Base-by-base conservation (phyloP, 768 basidiomycete species). In the Tylopilus sp. region DNA sequence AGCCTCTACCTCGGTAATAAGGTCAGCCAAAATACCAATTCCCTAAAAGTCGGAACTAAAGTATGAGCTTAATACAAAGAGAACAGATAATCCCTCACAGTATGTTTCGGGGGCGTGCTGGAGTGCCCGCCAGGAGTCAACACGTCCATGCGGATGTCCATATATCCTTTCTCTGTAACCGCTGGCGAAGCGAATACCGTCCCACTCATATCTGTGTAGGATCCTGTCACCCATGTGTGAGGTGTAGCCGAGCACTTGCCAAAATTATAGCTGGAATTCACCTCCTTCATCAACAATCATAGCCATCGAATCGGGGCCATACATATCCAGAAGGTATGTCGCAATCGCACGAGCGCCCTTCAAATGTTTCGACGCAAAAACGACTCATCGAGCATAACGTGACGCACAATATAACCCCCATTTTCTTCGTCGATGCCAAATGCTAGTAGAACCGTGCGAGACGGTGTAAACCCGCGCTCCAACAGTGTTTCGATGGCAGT, bases 281-380 rank as follows among this genome's bases (percentile, higher is more conserved):
- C 80, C 78, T 8, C 82, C 81, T 70, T 85, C 84, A 52, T 85
- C 85, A 12, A 85, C 73, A n/a, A 84, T 62, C 60, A 85, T 68
- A 1, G 79, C 68, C 46, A 85, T 71, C 7, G 76, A 71, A 59
- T 82, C 60, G n/a, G 66, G 51, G n/a, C 82, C 83, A 58, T 78
- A 81, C 0, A 66, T 70, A 11, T 71, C 53, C 4, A 73, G 59
- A n/a, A 85, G 67, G 37, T 72, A 65, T 6, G 64, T 29, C 1
- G 71, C 71, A n/a, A 84, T 71, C 3, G 62, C 53, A 0, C 55
- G 49, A 0, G 82, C 80, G 7, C 80, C 79, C 74, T 80, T 51
- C 6, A 30, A 26, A 19, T 4, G 16, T 5, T 26, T 55, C 19
- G 45, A 44, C 21, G 28, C 7, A 22, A 19, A 25, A 43, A 14